A percentile compares a stretch with the other conserved stretches of the same genome.
Conservation (phyloP, 1,284 basidiomycete genomes). For the Prillingera fragicola region DNA sequence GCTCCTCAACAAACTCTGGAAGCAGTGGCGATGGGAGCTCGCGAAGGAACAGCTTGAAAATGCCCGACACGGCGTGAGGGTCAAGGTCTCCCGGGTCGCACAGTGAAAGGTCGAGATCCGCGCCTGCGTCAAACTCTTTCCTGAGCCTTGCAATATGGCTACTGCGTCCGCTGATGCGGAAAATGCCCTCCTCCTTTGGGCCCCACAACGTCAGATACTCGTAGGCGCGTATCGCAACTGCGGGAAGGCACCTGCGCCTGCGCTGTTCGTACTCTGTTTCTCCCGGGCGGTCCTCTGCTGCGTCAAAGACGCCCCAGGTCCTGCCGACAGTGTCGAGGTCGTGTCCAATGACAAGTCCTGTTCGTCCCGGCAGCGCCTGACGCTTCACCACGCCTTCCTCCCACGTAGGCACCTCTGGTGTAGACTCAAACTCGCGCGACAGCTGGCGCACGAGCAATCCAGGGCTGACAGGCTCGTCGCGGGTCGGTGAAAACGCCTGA, state of each 20-base stretch:
- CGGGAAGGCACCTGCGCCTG: constrained; percentile 39
- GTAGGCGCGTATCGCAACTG: constrained; percentile 42
- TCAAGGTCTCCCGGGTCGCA: constrained; percentile 76
- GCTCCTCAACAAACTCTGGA: constrained; percentile 60
- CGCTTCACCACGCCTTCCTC: constrained; percentile 25
- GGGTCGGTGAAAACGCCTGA: constrained; percentile 3
- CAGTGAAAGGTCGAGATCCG: constrained; percentile 71
- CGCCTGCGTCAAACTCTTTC: constrained; percentile 79
- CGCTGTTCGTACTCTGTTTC: constrained; percentile 26
- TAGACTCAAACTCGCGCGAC: constrained; percentile 17
- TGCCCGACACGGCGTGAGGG: constrained; percentile 82
- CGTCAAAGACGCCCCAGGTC: constrained; percentile 30
- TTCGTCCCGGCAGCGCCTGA: constrained; percentile 7
- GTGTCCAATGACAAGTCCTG: constrained; percentile 37
- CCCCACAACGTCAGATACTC: constrained; percentile 47
- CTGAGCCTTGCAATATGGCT: constrained; percentile 66
- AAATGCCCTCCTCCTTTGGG: constrained; percentile 49
- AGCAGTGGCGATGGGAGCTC: constrained; percentile 71
- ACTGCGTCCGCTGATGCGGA: constrained; percentile 47
- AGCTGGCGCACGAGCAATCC: constrained; percentile 16
- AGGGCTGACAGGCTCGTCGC: constrained; percentile 8
- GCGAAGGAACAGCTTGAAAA: constrained; percentile 52
- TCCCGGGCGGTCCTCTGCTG: constrained; percentile 13
- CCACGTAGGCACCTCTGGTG: constrained; percentile 25
- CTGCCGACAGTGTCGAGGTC: constrained; percentile 32